Evolutionary conservation across 2,329 filamentous ascomycete species (phyloP).

Genomic region (Epichloe uncinata): DNA sequence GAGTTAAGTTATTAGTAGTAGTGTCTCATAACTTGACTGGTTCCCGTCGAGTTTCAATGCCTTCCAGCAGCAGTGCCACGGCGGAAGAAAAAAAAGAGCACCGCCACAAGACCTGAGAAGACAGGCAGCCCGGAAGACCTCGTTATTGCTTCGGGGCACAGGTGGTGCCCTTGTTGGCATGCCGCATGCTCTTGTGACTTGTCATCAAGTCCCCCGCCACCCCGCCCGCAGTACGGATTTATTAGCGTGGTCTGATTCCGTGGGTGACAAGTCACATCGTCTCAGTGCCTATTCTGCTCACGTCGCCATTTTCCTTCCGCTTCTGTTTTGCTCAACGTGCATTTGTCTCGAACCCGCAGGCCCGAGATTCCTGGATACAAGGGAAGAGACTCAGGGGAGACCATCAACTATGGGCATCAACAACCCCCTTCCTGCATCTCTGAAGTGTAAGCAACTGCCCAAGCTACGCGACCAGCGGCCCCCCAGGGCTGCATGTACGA

Average conservation of each 20-base stretch:
- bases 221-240: neutral
- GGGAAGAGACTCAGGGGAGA: neutral
- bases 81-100: no score
- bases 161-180: neutral
- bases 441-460: constrained; percentile 45
- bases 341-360: neutral
- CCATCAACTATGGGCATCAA: constrained; percentile 44
- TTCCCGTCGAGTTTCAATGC: no score
- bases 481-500: neutral
- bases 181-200: neutral
- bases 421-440: constrained; percentile 50
- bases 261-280: neutral
- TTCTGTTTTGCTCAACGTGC: neutral
- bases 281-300: neutral
- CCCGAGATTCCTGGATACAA: neutral
- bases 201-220: neutral
- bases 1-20: no score
- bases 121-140: no score
- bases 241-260: neutral
- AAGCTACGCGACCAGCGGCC: neutral
- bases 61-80: no score
- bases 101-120: no score
- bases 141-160: neutral
- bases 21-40: no score
- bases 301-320: constrained; percentile 1